phyloP scores from a whole-genome alignment of 257 asterid genomes.

The Nyctanthes arbortristis region DNA sequence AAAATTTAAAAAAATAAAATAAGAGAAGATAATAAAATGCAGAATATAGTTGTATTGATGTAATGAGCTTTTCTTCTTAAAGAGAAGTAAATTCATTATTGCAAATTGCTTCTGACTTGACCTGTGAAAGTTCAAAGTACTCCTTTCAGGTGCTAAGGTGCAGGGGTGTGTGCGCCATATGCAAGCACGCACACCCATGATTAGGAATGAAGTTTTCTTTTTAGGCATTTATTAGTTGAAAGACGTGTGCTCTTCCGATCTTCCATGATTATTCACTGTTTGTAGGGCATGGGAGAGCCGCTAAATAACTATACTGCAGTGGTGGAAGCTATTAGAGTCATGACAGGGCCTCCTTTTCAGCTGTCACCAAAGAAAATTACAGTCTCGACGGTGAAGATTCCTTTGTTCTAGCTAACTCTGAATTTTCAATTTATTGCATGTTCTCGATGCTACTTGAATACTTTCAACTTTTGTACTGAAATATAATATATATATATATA shows the following conservation, averaged over 20 bases:
- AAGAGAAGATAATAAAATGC: conserved; percentile 1
- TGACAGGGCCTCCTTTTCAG: conserved; percentile 84
- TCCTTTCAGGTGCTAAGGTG: no score
- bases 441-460: background rate
- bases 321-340: conserved; percentile 79
- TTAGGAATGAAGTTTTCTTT: background rate
- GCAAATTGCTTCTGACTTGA: conserved; percentile 10
- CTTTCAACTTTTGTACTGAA: background rate
- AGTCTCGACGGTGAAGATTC: conserved; percentile 71
- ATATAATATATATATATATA: no score
- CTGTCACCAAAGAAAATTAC: conserved; percentile 86
- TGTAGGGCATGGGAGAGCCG: conserved; percentile 98
- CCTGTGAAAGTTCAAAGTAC: conserved; percentile 4
- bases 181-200: no score
- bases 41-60: background rate
- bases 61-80: background rate
- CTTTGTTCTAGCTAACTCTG: conserved; percentile 13
- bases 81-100: conserved; percentile 1
- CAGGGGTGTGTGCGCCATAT: no score
- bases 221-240: background rate
- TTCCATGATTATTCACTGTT: conserved; percentile 20
- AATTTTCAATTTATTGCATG: background rate
- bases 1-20: background rate
- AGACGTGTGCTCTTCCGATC: background rate
- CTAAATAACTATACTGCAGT: conserved; percentile 75